These are phyloP conservation scores for Dothistroma septosporum DNA, from an alignment of 2,329 filamentous ascomycete genomes.

Conservation along the genomic window DNA sequence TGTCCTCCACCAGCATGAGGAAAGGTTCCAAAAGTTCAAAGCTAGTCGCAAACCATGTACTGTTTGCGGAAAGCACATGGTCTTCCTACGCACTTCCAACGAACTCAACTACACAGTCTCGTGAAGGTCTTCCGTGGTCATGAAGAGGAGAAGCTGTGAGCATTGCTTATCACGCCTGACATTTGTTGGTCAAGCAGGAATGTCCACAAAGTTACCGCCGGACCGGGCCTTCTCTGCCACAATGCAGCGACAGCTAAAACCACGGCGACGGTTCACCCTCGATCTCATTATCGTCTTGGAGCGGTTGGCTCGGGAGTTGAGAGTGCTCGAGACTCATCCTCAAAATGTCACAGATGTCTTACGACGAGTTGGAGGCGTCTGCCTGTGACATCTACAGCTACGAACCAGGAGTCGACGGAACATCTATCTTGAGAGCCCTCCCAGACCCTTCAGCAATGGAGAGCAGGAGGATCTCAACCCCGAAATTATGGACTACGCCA, in stretches of 20 bases:
- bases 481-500: background rate
- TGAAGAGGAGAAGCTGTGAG: background rate
- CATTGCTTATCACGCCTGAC: background rate
- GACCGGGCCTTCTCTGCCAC: background rate
- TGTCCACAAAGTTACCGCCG: background rate
- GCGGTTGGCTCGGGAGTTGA: background rate
- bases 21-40: constrained; percentile 10
- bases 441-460: background rate
- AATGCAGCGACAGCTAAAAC: background rate
- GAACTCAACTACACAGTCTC: background rate
- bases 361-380: background rate
- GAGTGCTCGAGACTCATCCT: background rate
- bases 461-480: background rate
- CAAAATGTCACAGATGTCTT: background rate
- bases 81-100: constrained; percentile 13
- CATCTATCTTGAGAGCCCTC: no score
- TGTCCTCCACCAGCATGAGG: constrained; percentile 16
- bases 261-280: background rate
- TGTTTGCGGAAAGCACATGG: constrained; percentile 9
- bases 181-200: background rate
- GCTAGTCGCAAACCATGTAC: constrained; percentile 11
- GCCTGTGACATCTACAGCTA: background rate
- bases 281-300: background rate
- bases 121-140: background rate
- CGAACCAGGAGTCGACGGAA: background rate